Base-by-base conservation (phyloP, 345 rosid genomes). In the Draba incana region DNA sequence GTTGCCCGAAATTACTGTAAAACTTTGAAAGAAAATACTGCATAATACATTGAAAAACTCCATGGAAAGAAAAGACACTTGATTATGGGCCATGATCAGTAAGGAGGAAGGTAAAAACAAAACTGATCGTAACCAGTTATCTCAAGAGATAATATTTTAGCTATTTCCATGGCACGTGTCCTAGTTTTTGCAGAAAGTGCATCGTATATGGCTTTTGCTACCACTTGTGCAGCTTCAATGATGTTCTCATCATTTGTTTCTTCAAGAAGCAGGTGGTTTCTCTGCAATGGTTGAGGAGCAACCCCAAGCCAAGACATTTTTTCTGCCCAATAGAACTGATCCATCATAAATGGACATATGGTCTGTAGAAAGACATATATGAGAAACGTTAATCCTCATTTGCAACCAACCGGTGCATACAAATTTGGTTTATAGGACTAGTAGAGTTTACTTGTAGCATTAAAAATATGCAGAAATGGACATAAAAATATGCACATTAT, bases 311-410 rank as follows among this genome's bases (percentile, higher is more conserved):
- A 92, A 42, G 64, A 71, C 97, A 92, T 90, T 75, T 84, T 85
- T 72, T 90, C 96, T 42, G 97, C 98, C 97, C 98, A 89, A 67
- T 92, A 92, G 77, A 92, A 92, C 72, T 92, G 97, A 70, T 92
- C 97, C 77, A 89, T 42, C 82, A 92, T 66, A 81, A 92, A 92
- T 10, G 98, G 96, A 71, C 97, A 86, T 44, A 92, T 28, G 63
- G 88, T 87, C 97, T 92, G 83, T 77, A 14, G 1, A 51, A 27
- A 51, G 4, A 51, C 14, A 59, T 30, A 46, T 3, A 61, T 4
- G 6, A 15, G 16, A 13, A 62, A 45, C 31, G 1, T 62, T 51
- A 50, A 13, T 50, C 35, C 9, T 39, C n/a, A 50, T 38, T 30
- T 61, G 16, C 28, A 51, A 62, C 30, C 35, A 54, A 33, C 8